These are phyloP conservation scores for Pseudomassariella vexata DNA, from an alignment of 2,329 filamentous ascomycete genomes.

Conservation along the genomic window DNA sequence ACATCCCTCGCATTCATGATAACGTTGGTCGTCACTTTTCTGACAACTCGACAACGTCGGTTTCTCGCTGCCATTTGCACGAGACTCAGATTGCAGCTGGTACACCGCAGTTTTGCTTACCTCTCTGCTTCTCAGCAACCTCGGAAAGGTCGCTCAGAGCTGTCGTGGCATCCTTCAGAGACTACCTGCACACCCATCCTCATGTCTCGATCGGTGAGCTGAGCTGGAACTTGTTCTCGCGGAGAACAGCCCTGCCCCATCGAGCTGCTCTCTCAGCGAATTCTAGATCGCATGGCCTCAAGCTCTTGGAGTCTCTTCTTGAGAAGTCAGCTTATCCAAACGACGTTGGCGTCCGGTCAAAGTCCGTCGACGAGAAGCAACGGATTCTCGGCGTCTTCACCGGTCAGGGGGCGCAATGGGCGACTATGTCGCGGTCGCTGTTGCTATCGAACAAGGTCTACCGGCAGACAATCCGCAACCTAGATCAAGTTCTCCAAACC, in stretches of 20 bases:
- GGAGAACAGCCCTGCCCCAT: constrained; percentile 25
- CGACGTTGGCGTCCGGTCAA: constrained; percentile 15
- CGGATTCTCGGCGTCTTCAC: constrained; percentile 27
- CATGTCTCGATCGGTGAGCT: constrained; percentile 14
- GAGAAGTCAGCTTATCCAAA: constrained; percentile 5
- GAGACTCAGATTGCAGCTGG: neutral
- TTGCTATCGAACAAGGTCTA: constrained; percentile 23
- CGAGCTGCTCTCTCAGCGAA: constrained; percentile 20
- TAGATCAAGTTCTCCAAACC: constrained; percentile 22
- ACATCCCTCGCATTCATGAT: constrained; percentile 25
- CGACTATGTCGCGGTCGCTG: constrained; percentile 25
- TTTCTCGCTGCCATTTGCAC: neutral
- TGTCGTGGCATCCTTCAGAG: constrained; percentile 18
- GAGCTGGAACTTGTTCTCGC: constrained; percentile 25
- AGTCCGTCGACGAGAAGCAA: constrained; percentile 10
- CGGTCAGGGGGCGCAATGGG: constrained; percentile 30
- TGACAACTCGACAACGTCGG: neutral
- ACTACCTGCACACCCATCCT: constrained; percentile 19
- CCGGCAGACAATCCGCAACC: constrained; percentile 23
- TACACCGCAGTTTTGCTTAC: constrained; percentile 15
- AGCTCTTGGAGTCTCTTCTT: constrained; percentile 19
- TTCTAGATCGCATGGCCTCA: constrained; percentile 15
- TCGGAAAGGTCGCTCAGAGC: constrained; percentile 26
- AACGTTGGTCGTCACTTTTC: constrained; percentile 2
- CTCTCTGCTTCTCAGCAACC: constrained; percentile 31